These are phyloP conservation scores for Clonostachys solani DNA, from an alignment of 2,329 filamentous ascomycete genomes.

Conservation along the genomic window DNA sequence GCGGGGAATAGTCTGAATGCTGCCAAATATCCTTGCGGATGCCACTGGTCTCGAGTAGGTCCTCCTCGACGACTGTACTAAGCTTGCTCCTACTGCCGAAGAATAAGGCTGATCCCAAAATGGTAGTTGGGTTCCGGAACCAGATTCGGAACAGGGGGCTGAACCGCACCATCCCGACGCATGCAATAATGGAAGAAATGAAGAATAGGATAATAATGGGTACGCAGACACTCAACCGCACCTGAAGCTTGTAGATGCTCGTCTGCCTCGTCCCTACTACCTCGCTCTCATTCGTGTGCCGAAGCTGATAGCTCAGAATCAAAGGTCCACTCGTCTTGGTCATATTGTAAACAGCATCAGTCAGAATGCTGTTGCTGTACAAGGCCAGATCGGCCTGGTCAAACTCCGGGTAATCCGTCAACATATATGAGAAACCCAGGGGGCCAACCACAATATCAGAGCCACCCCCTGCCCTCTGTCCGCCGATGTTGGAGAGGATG, in stretches of 20 bases:
- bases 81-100: background rate
- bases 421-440: too few species aligned
- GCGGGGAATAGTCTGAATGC: background rate
- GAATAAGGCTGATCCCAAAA: background rate
- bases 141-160: background rate
- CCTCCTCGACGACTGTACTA: background rate
- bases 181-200: background rate
- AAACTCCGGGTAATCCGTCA: too few species aligned
- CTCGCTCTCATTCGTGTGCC: background rate
- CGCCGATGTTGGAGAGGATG: too few species aligned
- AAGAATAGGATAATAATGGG: background rate
- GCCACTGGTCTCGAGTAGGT: background rate
- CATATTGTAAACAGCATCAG: background rate
- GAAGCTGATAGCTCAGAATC: background rate
- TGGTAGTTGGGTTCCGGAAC: background rate
- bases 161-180: background rate
- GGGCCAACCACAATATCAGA: too few species aligned
- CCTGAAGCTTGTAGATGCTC: background rate
- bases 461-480: too few species aligned
- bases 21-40: background rate
- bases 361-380: too few species aligned
- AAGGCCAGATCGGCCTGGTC: too few species aligned
- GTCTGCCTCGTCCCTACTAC: background rate
- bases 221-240: background rate
- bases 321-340: background rate